Conservation (phyloP, 2,329 filamentous ascomycete species). For the Penicillium concentricum region DNA sequence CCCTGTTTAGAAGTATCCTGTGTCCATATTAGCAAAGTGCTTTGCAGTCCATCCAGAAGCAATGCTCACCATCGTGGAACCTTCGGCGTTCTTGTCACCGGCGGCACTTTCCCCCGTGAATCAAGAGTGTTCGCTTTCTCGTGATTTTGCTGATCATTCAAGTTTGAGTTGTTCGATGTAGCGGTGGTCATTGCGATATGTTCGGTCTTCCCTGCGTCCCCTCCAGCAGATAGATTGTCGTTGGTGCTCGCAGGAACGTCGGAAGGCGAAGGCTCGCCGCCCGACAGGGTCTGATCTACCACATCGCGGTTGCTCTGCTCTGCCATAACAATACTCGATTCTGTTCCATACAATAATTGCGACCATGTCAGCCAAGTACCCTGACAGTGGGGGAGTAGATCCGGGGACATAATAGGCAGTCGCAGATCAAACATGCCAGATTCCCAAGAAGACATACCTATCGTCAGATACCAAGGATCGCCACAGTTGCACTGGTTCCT, state of each 20-base stretch:
- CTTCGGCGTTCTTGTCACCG: conserved; percentile 26
- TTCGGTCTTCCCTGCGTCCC: conserved; percentile 45
- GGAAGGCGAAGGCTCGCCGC: conserved; percentile 62
- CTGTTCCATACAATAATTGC: conserved; percentile 36
- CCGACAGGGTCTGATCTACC: conserved; percentile 69
- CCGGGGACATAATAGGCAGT: conserved; percentile 9
- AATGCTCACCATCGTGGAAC: conserved; percentile 32
- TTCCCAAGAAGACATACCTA: conserved; percentile 35
- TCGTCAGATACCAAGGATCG: conserved; percentile 45
- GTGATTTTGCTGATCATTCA: conserved; percentile 25
- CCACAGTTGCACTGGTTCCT: conserved; percentile 42
- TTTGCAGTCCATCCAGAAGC: conserved; percentile 9
- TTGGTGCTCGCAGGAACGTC: conserved; percentile 64
- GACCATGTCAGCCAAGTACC: conserved; percentile 34
- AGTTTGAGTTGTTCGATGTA: conserved; percentile 28
- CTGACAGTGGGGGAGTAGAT: conserved; percentile 21
- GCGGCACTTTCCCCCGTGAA: conserved; percentile 21
- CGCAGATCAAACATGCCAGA: conserved; percentile 20
- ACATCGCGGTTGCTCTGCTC: conserved; percentile 69
- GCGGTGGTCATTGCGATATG: conserved; percentile 39
- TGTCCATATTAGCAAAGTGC: conserved; percentile 18
- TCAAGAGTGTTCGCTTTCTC: conserved; percentile 20
- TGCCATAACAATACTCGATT: conserved; percentile 67
- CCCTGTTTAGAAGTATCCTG: conserved; percentile 34
- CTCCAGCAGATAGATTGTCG: conserved; percentile 54